Conservation (phyloP, 1,284 basidiomycete species). For the Golubevia sp. region DNA sequence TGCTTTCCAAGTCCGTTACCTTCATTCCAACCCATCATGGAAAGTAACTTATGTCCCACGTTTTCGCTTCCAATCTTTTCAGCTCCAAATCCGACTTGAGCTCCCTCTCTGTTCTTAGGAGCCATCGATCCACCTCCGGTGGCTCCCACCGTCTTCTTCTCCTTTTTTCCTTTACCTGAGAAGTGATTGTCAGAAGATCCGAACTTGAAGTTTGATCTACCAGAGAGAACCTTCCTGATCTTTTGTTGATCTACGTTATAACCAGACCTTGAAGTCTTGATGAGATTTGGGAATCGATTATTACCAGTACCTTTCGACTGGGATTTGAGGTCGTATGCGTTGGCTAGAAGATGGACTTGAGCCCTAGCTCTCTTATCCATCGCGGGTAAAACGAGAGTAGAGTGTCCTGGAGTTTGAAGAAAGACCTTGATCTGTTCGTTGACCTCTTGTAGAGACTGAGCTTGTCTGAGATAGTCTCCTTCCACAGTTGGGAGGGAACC, state of each 20-base stretch:
- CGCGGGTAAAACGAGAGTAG: constrained; percentile 48
- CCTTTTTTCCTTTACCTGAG: constrained; percentile 4
- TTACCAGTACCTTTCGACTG: constrained; percentile 41
- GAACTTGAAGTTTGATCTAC: constrained; percentile 28
- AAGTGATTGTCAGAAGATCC: constrained; percentile 16
- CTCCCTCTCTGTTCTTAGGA: constrained; percentile 47
- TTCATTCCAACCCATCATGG: constrained; percentile 56
- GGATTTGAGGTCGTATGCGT: constrained; percentile 42
- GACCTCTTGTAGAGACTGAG: constrained; percentile 38
- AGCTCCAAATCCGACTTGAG: constrained; percentile 51
- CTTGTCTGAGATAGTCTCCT: background rate
- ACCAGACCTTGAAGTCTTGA: constrained; percentile 43
- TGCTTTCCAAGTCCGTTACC: constrained; percentile 44
- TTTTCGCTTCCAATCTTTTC: constrained; percentile 54
- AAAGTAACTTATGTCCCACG: constrained; percentile 51
- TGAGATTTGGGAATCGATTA: constrained; percentile 47
- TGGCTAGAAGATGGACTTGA: constrained; percentile 52
- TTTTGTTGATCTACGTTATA: constrained; percentile 26
- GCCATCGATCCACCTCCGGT: constrained; percentile 22
- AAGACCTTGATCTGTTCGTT: constrained; percentile 45
- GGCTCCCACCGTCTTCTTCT: constrained; percentile 14
- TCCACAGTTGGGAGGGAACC: background rate
- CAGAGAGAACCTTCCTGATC: constrained; percentile 28
- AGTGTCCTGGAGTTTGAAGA: constrained; percentile 24
- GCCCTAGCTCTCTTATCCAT: constrained; percentile 58